Evolutionary conservation across 768 basidiomycete species (phyloP).

Genomic region (Agrocybe praecox): DNA sequence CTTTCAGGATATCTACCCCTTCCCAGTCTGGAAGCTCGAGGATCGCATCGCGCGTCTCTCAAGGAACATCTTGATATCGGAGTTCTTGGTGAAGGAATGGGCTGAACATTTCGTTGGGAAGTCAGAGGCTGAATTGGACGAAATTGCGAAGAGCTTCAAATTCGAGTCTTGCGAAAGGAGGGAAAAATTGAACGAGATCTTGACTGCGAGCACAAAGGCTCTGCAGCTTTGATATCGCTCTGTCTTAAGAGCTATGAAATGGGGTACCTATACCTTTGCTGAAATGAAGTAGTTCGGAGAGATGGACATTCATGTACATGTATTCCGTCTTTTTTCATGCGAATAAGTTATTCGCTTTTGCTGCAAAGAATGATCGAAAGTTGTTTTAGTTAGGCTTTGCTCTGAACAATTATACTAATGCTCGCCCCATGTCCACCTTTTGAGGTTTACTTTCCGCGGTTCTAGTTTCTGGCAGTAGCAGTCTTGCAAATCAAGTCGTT

Average conservation of each 20-base stretch:
- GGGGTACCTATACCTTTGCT: too few species aligned
- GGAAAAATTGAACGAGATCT: slow-evolving; percentile 61
- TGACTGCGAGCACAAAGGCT: slow-evolving; percentile 41
- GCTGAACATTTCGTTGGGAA: slow-evolving; percentile 68
- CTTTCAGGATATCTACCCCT: slow-evolving; percentile 60
- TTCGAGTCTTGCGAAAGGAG: slow-evolving; percentile 71
- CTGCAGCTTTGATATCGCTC: not conserved
- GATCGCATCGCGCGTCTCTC: slow-evolving; percentile 59
- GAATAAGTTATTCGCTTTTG: too few species aligned
- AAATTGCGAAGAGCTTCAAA: slow-evolving; percentile 74
- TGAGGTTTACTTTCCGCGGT: too few species aligned
- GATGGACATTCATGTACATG: not conserved
- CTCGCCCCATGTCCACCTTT: too few species aligned
- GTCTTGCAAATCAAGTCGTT: too few species aligned
- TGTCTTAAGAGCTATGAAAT: too few species aligned
- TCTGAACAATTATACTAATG: too few species aligned
- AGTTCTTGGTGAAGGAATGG: slow-evolving; percentile 75
- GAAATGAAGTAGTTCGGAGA: not conserved
- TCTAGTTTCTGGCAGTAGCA: too few species aligned
- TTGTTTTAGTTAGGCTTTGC: too few species aligned
- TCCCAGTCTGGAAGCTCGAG: slow-evolving; percentile 63
- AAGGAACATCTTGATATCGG: slow-evolving; percentile 68
- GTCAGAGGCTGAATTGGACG: slow-evolving; percentile 64
- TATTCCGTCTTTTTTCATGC: not conserved
- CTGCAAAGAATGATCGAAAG: too few species aligned